Evolutionary conservation across 2,329 filamentous ascomycete species (phyloP).

Genomic region (Pseudocercospora crystallina): DNA sequence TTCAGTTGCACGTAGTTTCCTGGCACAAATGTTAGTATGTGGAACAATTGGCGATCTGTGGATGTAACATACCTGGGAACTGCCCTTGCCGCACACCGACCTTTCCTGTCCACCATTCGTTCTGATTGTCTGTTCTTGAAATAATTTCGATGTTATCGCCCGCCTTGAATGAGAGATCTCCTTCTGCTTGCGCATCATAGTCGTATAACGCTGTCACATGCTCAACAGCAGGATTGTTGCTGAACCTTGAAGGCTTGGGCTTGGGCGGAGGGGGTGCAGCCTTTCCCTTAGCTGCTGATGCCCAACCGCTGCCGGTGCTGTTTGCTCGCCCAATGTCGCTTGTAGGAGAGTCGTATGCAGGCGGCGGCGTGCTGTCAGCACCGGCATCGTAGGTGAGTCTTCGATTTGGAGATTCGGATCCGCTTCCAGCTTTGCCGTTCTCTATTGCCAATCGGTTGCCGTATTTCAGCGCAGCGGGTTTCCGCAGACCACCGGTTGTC

Average conservation of each 20-base stretch:
- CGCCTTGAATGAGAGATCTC: conserved; percentile 84
- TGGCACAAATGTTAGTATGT: conserved; percentile 21
- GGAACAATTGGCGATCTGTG: not conserved
- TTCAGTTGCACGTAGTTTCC: conserved; percentile 52
- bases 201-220: conserved; percentile 91
- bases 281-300: conserved; percentile 48
- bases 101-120: conserved; percentile 95
- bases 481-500: conserved; percentile 68
- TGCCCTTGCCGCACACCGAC: conserved; percentile 79
- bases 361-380: conserved; percentile 24
- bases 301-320: conserved; percentile 40
- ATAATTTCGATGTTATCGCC: conserved; percentile 91
- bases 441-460: conserved; percentile 39
- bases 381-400: conserved; percentile 25
- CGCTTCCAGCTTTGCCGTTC: conserved; percentile 24
- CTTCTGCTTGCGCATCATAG: conserved; percentile 92
- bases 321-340: conserved; percentile 31
- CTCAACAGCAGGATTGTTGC: conserved; percentile 63
- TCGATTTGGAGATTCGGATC: conserved; percentile 27
- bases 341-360: conserved; percentile 25
- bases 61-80: conserved; percentile 74
- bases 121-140: conserved; percentile 71
- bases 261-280: conserved; percentile 52
- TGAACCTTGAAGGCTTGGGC: conserved; percentile 70
- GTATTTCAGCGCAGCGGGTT: conserved; percentile 52